Base-by-base conservation (phyloP, 2,329 filamentous ascomycete genomes). In the Bretziella fagacearum region DNA sequence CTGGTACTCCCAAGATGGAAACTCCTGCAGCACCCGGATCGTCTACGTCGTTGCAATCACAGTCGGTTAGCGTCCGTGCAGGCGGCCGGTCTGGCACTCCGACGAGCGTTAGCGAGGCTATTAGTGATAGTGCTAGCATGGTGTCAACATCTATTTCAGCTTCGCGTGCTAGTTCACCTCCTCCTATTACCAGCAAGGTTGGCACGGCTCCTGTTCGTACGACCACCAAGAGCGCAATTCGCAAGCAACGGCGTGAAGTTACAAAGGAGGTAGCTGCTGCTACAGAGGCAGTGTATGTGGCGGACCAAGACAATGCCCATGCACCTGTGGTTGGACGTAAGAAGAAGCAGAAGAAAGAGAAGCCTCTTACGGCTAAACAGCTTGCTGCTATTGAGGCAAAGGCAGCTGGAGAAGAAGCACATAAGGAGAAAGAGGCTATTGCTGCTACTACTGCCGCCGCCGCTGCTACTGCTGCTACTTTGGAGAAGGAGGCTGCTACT, bases 341-440 rank as follows among this genome's bases (percentile, higher is more conserved):
- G 67, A 89, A 85, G 68, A 91, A 89, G 64, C 75, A 83, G 59
- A 86, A 83, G 67, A 89, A 85, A 62, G 77, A 81, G 55, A 79
- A 74, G 55, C 25, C 25, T n/a, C 60, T 60, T 11, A 27, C 47
- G 6, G 60, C 60, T 36, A 43, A 43, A 13, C 40, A 43, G 7
- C 6, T 41, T 17, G 6, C 23, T 36, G 18, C 27, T n/a, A 23
- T n/a, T 25, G 26, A 23, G 35, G 23, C 22, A 6, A 37, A 43
- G 23, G 45, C 36, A 15, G 26, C 22, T n/a, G 35, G 29, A 18
- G 17, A 41, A n/a, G 37, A 41, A 15, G 20, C 17, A 10, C 20
- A 39, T 6, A 20, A 39, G 18, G 15, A 17, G 35, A 39, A 20
- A 13, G 13, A 41, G 25, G 37, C 37, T 4, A 22, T 22, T 18